Base-by-base conservation (phyloP, 495 filamentous ascomycete genomes). In the Aspergillus sclerotioniger region DNA sequence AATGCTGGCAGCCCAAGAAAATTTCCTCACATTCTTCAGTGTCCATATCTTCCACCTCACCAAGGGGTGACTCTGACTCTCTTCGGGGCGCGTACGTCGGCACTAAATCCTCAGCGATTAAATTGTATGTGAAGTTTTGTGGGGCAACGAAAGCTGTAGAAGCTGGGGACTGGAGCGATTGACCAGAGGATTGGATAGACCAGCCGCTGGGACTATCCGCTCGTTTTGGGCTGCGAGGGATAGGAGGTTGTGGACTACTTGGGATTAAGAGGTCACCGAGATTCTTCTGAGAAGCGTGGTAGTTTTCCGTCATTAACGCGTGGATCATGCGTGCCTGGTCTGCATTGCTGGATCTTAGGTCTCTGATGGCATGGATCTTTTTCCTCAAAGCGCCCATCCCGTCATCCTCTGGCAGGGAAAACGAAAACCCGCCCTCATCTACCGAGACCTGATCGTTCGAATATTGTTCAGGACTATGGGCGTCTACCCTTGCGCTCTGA, bases 261-360 rank as follows among this genome's bases (percentile, higher is more conserved):
- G 63, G 50, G n/a, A 65, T 51, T 1, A 64, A 58, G 15, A 60
- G 68, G 52, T 56, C 67, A 56, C 60, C 72, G 58, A 55, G 65
- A 68, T 56, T 70, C 61, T 39, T 69, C 54, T 67, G 74, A 21
- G 68, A 76, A 41, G 77, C 66, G 62, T 82, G 84, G 65, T 96
- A 95, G 57, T 84, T 85, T 67, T 92, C 89, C 46, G 83, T 89
- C 82, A 98, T 88, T 51, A 96, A 65, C 35, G 80, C 73, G 71
- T 98, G 94, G 72, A 99, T 87, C 77, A 88, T 72, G 56, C 77
- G 84, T 25, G 95, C 94, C 76, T 93, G 96, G 57, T 92, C 86
- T 16, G 80, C 71, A 55, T 82, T 84, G n/a, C 84, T 71, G 21
- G 88, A 75, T 8, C 84, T 77, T 15, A 81, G 72, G 35, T 77